Conservation (phyloP, 2,329 filamentous ascomycete genomes). For the Macroventuria anomochaeta region DNA sequence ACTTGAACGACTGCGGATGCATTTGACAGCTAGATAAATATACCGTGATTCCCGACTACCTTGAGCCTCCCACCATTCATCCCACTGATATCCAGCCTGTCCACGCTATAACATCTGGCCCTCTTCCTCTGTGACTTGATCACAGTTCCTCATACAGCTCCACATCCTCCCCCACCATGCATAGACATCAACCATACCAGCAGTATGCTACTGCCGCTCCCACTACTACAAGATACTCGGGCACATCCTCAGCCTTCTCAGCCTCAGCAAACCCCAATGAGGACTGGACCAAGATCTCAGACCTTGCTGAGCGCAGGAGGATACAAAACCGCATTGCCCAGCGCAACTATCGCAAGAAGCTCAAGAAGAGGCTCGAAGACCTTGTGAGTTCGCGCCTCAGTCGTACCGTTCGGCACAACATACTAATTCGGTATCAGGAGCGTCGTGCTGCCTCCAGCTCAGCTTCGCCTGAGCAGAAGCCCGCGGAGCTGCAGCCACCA, state of each 20-base stretch:
- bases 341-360: constrained; percentile 96
- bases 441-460: constrained; percentile 72
- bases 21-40: constrained; percentile 40
- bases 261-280: constrained; percentile 93
- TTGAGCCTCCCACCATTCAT: constrained; percentile 32
- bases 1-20: constrained; percentile 37
- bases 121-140: constrained; percentile 13
- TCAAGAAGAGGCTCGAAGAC: constrained; percentile 87
- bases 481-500: constrained; percentile 58
- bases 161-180: constrained; percentile 47
- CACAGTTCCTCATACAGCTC: constrained; percentile 9
- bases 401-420: constrained; percentile 17
- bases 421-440: constrained; percentile 56
- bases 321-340: constrained; percentile 99
- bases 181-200: constrained; percentile 54
- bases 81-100: constrained; percentile 23
- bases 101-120: constrained; percentile 26
- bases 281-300: constrained; percentile 99
- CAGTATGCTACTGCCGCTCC: constrained; percentile 50
- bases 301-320: constrained; percentile 88
- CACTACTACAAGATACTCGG: constrained; percentile 67
- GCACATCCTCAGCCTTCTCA: constrained; percentile 93
- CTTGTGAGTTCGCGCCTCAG: constrained; percentile 51
- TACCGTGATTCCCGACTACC: constrained; percentile 34
- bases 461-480: constrained; percentile 65